Base-by-base conservation (phyloP, 441 rosid genomes). In the Brassica hybrid region DNA sequence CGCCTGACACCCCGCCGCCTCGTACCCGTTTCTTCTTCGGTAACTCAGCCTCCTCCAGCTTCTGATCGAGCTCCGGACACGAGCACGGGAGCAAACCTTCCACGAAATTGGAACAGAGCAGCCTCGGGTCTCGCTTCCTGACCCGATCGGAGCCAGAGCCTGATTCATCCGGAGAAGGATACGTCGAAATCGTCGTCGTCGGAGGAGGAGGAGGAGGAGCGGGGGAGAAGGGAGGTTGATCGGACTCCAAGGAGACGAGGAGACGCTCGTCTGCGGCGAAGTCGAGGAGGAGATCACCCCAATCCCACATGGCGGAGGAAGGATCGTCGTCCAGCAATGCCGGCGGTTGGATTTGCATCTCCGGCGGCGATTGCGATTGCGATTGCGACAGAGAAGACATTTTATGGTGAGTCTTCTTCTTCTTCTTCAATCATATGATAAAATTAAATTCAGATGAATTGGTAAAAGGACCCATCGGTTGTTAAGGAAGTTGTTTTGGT, bases 81-180 rank as follows among this genome's bases (percentile, higher is more conserved):
- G 93, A 95, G 68, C 98, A 96, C 0, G 97, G 97, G 45, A 94
- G 76, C 77, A 62, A 67, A 38, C 96, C 99, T 17, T 94, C 97
- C 23, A 94, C 38, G 64, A 94, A 92, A 80, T 94, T 94, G 73
- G 98, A 85, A 83, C 97, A 92, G 3, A 74, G 81, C 83, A 94
- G 30, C 73, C 97, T 87, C 68, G 97, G 98, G 82, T 96, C 97
- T 2, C 99, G 92, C 83, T 96, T 94, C 88, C 99, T 83, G 11
- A 88, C 84, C 84, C 91, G 86, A 58, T 85, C 89, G 14, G 77
- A 68, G 17, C 45, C 83, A 1, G 76, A 63, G 61, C 61, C 82
- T 0, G 79, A 79, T 79, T 79, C 79, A 1, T 79, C 79, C 6
- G 62, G 70, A 34, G 57, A 67, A 71, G 71, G 81, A 78, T 67